Base-by-base conservation (phyloP, 1,284 basidiomycete species). In the Heterobasidion occidentale region DNA sequence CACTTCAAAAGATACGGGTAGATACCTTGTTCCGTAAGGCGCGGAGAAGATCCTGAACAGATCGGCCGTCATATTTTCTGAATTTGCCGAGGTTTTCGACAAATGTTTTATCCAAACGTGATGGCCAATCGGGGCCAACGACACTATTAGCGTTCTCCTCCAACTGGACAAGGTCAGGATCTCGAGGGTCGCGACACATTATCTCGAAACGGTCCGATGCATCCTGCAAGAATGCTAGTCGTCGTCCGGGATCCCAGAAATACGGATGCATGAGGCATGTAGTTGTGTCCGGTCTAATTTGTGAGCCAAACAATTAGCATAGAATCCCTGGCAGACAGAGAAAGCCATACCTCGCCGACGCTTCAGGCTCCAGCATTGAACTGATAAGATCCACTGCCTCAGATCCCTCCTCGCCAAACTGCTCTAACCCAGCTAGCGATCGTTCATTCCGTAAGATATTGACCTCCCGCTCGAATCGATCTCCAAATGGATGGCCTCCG, bases 201-300 rank as follows among this genome's bases (percentile, higher is more conserved):
- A 94, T 95, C 72, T 99, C 96, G 70, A 99, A 98, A 1, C 94
- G 84, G 70, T 99, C 96, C 0, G 94, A 98, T 0, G 94, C 92
- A 62, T 99, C 96, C 71, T 97, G 95, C 14, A 99, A 76, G 80
- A 99, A 99, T 51, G 82, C 86, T 2, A 99, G 76, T 38, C 95
- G 82, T 62, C 90, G 86, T 12, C 80, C 85, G 0, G 94, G 76
- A 59, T 91, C 86, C 97, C 96, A 99, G 77, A 98, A 99, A 77
- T 93, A 97, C 0, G 96, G 96, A 71, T 99, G 95, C 27, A 90
- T 77, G 17, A 98, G 77, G 67, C 91, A 92, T 38, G 84, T 84
- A 11, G 83, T 82, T 3, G 95, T 97, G 60, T 93, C 88, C 0
- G 95, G 96, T 63, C 96, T 94, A 61, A 9, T 51, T 19, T 9